These are phyloP conservation scores for Epichloe uncinata DNA, from an alignment of 2,329 filamentous ascomycete genomes.

Conservation along the genomic window DNA sequence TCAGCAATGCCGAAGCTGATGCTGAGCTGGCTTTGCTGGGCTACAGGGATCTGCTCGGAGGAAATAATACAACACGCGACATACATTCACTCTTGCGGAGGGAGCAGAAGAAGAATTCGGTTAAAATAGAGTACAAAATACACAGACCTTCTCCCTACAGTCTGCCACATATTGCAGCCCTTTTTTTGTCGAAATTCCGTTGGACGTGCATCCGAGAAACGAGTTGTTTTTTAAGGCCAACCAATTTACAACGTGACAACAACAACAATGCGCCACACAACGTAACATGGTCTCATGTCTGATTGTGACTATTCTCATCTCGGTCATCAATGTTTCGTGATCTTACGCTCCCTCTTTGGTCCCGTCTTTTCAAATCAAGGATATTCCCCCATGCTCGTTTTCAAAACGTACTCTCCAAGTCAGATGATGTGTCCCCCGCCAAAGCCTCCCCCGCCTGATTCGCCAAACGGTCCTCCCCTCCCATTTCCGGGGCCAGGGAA, in stretches of 20 bases:
- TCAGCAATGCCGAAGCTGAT: too few relatives aligned
- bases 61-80: not conserved
- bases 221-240: too few relatives aligned
- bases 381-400: too few relatives aligned
- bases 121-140: not conserved
- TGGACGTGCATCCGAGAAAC: too few relatives aligned
- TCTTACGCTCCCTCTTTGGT: not conserved
- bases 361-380: not conserved
- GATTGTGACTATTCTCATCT: not conserved
- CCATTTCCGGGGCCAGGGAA: constrained; percentile 31
- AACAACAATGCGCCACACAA: too few relatives aligned
- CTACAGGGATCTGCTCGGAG: too few relatives aligned
- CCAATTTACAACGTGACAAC: not conserved
- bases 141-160: not conserved
- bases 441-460: constrained; percentile 21
- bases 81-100: not conserved
- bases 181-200: too few relatives aligned
- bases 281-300: not conserved
- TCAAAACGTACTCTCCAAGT: not conserved
- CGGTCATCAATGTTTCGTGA: not conserved
- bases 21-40: not conserved
- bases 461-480: constrained; percentile 26
- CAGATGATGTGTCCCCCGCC: constrained; percentile 22
- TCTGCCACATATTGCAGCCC: not conserved
- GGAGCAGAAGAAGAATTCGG: not conserved